A percentile compares a stretch with the other conserved stretches of the same genome.
phyloP scores from a whole-genome alignment of 345 rosid species.

The Aegle marmelos region DNA sequence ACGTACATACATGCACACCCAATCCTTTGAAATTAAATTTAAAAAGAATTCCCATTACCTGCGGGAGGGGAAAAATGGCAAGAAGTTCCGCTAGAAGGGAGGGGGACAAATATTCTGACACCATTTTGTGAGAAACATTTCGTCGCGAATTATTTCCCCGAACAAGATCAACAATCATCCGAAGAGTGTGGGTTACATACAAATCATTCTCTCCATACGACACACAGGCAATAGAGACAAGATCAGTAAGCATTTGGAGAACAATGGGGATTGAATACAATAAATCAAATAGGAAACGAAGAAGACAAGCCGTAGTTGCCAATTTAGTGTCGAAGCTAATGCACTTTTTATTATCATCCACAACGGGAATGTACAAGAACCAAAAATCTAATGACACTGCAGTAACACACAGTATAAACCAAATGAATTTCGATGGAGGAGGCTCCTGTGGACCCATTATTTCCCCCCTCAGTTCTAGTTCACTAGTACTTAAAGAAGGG shows the following conservation, averaged over 20 bases:
- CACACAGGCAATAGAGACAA: too few species aligned
- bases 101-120: background rate
- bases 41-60: background rate
- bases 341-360: conserved; percentile 52
- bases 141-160: background rate
- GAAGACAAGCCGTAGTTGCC: conserved; percentile 69
- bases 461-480: too few species aligned
- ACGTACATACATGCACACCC: background rate
- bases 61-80: background rate
- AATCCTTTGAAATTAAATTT: too few species aligned
- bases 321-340: conserved; percentile 60
- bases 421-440: conserved; percentile 75
- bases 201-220: too few species aligned
- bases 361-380: conserved; percentile 79
- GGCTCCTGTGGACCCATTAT: too few species aligned
- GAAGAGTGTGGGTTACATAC: too few species aligned
- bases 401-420: conserved; percentile 41
- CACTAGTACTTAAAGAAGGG: too few species aligned
- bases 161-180: conserved; percentile 9
- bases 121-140: too few species aligned
- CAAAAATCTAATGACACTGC: conserved; percentile 90
- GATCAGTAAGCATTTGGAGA: conserved; percentile 8
- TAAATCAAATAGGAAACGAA: conserved; percentile 75
- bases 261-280: conserved; percentile 48
- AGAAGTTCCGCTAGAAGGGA: background rate